Evolutionary conservation across 208 protist species (phyloP).

Genomic region (Phytomonas sp.): DNA sequence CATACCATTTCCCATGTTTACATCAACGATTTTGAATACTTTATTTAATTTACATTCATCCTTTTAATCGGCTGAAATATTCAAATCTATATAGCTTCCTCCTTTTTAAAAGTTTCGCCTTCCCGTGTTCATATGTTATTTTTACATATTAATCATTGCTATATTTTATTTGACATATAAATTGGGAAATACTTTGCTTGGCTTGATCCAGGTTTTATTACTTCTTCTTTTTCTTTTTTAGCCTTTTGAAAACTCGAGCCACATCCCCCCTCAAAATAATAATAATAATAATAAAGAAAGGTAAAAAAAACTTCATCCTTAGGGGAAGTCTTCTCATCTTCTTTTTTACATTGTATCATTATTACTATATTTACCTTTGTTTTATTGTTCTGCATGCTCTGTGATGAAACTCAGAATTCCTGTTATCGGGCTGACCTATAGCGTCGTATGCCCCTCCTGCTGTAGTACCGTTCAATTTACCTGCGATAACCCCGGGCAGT

Average conservation of each 20-base stretch:
- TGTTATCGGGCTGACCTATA: conserved; percentile 47
- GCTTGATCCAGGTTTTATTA: too few species aligned
- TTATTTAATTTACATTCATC: background rate
- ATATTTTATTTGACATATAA: too few species aligned
- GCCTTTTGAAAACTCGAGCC: background rate
- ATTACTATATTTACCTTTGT: background rate
- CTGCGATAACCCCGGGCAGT: conserved; percentile 33
- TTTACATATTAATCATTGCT: background rate
- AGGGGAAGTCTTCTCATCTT: background rate
- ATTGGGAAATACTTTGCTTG: too few species aligned
- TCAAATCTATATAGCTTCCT: background rate
- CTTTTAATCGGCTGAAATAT: too few species aligned
- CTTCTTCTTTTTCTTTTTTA: too few species aligned
- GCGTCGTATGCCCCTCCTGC: conserved; percentile 64
- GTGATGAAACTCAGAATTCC: conserved; percentile 7
- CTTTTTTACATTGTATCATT: background rate
- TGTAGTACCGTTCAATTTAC: conserved; percentile 47
- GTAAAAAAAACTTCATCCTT: background rate
- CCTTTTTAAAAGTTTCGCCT: background rate
- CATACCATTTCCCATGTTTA: background rate
- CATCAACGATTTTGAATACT: background rate
- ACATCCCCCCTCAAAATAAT: conserved; percentile 1
- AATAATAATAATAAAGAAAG: conserved; percentile 6
- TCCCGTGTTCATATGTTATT: background rate
- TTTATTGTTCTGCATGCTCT: background rate